Evolutionary conservation across 208 protist genomes (phyloP).

Genomic region (Wallacemonas sp.): DNA sequence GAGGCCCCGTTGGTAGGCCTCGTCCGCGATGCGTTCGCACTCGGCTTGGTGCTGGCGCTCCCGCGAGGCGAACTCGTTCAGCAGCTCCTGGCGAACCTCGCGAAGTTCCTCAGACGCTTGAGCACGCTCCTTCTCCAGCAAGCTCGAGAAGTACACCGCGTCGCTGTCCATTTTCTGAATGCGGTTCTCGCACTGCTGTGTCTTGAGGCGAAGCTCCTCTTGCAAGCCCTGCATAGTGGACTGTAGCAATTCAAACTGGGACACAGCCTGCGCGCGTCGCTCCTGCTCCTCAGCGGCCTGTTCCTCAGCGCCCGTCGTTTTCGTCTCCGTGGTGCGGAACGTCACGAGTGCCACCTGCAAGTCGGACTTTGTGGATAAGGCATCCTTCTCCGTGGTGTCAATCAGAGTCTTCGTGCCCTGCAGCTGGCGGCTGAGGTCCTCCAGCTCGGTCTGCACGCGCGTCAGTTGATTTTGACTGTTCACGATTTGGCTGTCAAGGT

Average conservation of each 20-base stretch:
- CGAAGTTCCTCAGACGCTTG: slow-evolving; percentile 57
- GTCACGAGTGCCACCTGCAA: slow-evolving; percentile 40
- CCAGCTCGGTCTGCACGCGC: slow-evolving; percentile 48
- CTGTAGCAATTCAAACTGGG: slow-evolving; percentile 45
- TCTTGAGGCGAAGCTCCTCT: slow-evolving; percentile 54
- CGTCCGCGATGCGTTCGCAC: slow-evolving; percentile 42
- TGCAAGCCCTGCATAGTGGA: slow-evolving; percentile 41
- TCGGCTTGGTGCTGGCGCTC: slow-evolving; percentile 57
- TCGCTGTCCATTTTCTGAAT: slow-evolving; percentile 69
- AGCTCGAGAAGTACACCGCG: slow-evolving; percentile 51
- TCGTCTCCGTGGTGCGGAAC: slow-evolving; percentile 41
- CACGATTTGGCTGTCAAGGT: slow-evolving; percentile 58
- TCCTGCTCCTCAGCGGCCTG: slow-evolving; percentile 30
- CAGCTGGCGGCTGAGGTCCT: slow-evolving; percentile 55
- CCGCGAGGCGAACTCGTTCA: slow-evolving; percentile 53
- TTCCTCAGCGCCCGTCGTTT: slow-evolving; percentile 39
- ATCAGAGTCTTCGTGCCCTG: slow-evolving; percentile 46
- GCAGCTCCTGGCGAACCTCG: slow-evolving; percentile 64
- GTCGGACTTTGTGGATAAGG: slow-evolving; percentile 53
- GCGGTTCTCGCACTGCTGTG: slow-evolving; percentile 53
- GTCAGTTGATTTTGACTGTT: slow-evolving; percentile 46
- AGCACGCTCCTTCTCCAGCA: slow-evolving; percentile 68
- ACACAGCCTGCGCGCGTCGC: slow-evolving; percentile 23
- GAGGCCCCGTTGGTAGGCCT: slow-evolving; percentile 62
- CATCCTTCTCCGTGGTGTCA: slow-evolving; percentile 41